A percentile compares a stretch with the other conserved stretches of the same genome.
Conservation (phyloP, 768 basidiomycete species). For the Boletus edulis region DNA sequence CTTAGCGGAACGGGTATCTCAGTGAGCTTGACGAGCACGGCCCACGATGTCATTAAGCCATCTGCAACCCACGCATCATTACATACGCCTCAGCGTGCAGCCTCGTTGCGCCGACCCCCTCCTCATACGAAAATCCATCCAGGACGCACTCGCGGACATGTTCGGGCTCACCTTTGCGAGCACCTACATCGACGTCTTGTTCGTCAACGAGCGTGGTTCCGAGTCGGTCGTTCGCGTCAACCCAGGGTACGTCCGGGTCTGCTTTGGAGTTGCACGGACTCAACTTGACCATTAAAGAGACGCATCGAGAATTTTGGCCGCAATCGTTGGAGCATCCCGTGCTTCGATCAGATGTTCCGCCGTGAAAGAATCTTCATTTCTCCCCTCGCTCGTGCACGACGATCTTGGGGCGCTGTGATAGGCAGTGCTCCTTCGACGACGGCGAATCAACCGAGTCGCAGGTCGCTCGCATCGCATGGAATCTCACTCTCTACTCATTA, state of each 20-base stretch:
- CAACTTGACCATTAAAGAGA: conserved; percentile 16
- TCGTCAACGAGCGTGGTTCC: conserved; percentile 34
- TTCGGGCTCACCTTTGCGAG: conserved; percentile 54
- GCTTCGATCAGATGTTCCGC: conserved; percentile 23
- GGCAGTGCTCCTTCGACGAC: background rate
- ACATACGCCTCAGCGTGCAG: conserved; percentile 22
- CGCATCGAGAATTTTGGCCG: conserved; percentile 23
- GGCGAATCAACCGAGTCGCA: conserved; percentile 8
- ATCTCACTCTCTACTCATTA: background rate
- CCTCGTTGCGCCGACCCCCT: conserved; percentile 39
- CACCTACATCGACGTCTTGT: conserved; percentile 58
- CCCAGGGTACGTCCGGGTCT: conserved; percentile 14
- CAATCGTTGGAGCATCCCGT: conserved; percentile 21
- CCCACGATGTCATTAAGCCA: conserved; percentile 15
- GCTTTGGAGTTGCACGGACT: background rate
- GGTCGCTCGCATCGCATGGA: background rate
- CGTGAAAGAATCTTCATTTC: conserved; percentile 30
- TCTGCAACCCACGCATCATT: conserved; percentile 21
- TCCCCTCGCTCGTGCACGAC: conserved; percentile 27
- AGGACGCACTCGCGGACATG: conserved; percentile 50
- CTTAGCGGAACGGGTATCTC: too few relatives aligned
- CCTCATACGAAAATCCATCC: conserved; percentile 50
- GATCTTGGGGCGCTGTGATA: conserved; percentile 3
- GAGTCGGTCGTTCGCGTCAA: conserved; percentile 24
- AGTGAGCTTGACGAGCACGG: background rate